Evolutionary conservation across 352 stramenopile species (phyloP), one percentile per base, ranked within the genome.

Genomic region (Phytophthora cactorum): DNA sequence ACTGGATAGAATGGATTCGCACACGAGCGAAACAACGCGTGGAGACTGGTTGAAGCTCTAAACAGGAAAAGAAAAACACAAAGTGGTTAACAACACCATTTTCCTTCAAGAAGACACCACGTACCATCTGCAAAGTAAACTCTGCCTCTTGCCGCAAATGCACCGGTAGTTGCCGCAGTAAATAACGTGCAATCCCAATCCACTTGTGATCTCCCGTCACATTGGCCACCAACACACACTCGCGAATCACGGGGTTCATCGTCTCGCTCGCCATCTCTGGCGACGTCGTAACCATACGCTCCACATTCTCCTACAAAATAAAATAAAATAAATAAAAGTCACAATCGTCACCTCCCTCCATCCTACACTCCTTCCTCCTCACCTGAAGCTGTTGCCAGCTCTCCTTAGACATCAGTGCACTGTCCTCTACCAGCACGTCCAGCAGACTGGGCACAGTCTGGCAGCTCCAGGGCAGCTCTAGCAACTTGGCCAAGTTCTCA

Each of bases 71-170:
- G 52, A 5, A 28, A 45, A 55, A 25, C 47, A 44, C 22, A 22
- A 22, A 1, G 22, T 22, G 15, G 44, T 70, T 45, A 67, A 29
- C 34, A 14, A 4, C 12, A 46, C 27, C 47, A 34, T 27, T 53
- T 27, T 8, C 27, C 11, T 39, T 25, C 15, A 50, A n/a, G 5
- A 59, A 34, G 11, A 46, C 50, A 17, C 17, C 14, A 39, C 49
- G 29, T 72, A 93, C 86, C 82, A 92, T 92, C 66, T 92, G 86
- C 6, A 93, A 64, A 46, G 86, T 91, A 53, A 93, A 93, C 27
- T 93, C 86, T 5, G 84, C 81, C 45, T 92, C 86, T 56, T 88
- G 82, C 41, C 83, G 70, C 17, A 89, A 54, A 45, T 88, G 74
- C n/a, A 74, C 44, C 0, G 83, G 79, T 31, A 93, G 64, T 22